Evolutionary conservation across 176 grass and related monocot genomes (phyloP), one percentile per base, ranked within the genome.

Genomic region (Urochloa ruziziensis): DNA sequence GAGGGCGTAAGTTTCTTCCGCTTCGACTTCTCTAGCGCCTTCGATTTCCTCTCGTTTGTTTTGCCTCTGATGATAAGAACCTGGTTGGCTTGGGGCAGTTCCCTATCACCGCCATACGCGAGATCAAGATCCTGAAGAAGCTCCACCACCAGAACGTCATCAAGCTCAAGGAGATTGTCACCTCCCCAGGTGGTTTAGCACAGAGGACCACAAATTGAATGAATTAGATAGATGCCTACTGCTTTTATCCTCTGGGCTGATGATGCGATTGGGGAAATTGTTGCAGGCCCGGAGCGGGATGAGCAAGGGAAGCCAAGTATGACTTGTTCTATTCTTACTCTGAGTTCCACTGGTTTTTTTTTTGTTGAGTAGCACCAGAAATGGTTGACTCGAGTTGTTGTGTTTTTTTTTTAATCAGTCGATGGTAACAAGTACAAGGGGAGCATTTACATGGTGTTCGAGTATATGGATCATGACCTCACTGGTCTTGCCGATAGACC

Each of bases 61-160:
- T 67, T 4, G 52, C 56, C 46, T 67, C 70, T 60, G 6, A 29
- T 70, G 34, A 40, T 13, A 9, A 21, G 23, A 51, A 33, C 4
- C 11, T 35, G 10, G 62, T 67, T 21, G 62, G 8, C 28, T 79
- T n/a, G 23, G 25, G 82, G 70, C 86, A 98, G 95, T 95, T 98
- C 74, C 93, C 93, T 0, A 95, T 95, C 37, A 98, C 91, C 11
- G 93, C 91, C 47, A 98, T 98, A 69, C 90, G 96, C 2, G 96
- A 98, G 88, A 98, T 98, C 49, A 98, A 95, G 75, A 98, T 98
- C 85, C 89, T 98, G 16, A 91, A 98, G 91, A 98, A 93, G 82
- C 82, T 98, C 44, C 84, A 95, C 84, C 91, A 93, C 84, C 81
- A 91, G 82, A 95, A 98, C 77, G 96, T 95, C 73, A 95, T 98